Percentiles rank a stretch among this genome's conserved stretches.
Evolutionary conservation across 441 rosid genomes (phyloP).

Genomic region (Arabidopsis hybrid): DNA sequence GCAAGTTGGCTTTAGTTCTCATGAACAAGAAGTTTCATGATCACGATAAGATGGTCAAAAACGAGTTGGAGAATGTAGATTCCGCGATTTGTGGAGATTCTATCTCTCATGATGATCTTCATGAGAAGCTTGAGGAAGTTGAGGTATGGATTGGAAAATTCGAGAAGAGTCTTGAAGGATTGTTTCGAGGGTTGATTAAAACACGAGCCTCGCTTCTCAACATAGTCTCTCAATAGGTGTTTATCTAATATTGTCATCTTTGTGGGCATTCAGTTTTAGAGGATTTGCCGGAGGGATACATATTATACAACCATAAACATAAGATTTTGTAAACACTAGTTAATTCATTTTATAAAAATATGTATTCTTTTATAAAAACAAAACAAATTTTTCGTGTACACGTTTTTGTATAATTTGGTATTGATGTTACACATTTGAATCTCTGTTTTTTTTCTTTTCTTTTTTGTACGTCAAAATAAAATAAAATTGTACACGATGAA

Average conservation of each 20-base stretch:
- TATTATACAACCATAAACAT: conserved; percentile 7
- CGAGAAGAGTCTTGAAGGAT: conserved; percentile 61
- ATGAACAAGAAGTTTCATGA: conserved; percentile 56
- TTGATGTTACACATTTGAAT: no score
- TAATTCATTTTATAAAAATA: conserved; percentile 1
- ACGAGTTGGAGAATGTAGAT: conserved; percentile 55
- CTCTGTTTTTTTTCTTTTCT: no score
- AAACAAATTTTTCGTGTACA: no score
- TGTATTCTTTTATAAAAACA: no score
- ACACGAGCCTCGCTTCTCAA: conserved; percentile 70
- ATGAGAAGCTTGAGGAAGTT: conserved; percentile 51
- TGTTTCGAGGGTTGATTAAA: conserved; percentile 66
- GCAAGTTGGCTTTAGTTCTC: conserved; percentile 54
- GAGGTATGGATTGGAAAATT: conserved; percentile 52
- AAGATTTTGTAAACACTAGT: conserved; percentile 26
- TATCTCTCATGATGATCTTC: conserved; percentile 38
- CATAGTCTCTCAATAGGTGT: conserved; percentile 60
- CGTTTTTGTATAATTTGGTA: no score
- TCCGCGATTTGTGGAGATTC: conserved; percentile 46
- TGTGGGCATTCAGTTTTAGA: conserved; percentile 50
- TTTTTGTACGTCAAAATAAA: no score
- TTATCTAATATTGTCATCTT: conserved; percentile 24
- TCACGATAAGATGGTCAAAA: conserved; percentile 47
- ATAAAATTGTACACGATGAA: no score
- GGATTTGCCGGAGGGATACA: conserved; percentile 41